Evolutionary conservation across 306 rosid species (phyloP), one percentile per base, ranked within the genome.

Genomic region (Cicer pinnatifidum): DNA sequence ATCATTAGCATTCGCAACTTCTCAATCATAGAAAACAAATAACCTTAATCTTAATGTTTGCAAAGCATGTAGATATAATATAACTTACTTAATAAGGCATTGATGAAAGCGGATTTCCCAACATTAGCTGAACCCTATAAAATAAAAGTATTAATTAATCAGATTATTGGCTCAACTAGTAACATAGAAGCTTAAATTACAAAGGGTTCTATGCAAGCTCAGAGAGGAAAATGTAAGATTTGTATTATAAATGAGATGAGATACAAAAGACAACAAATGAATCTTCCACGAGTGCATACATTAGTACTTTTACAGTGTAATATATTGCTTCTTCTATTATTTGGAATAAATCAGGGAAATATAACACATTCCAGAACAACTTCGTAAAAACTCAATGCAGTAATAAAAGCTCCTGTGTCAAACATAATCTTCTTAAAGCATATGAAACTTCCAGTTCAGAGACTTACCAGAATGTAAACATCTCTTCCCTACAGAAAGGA

Each of bases 41-140:
- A 73, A 69, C 38, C 57, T 9, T 33, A 53, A 41, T 44, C 67
- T 46, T 48, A 73, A 51, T 62, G 38, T 19, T 28, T 54, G 28
- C 7, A 1, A 37, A 48, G 46, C 16, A 60, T 1, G 48, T 61
- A 75, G 12, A 59, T 63, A 81, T 73, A 58, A 59, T 63, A 81
- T 73, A 58, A 74, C 97, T 87, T 87, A 93, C 98, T 87, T 71
- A 94, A 85, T 79, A 94, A 77, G 76, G 97, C 97, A 61, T 86
- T 88, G 77, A 94, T 89, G 75, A 94, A 94, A 75, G 98, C 98
- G 56, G 98, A 93, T 83, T 91, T 93, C 66, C 98, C 97, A 82
- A 94, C 98, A 87, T 94, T 94, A 69, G 98, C 98, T 52, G 96
- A 87, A 20, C 98, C 98, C 95, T 94, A 74, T 15, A 79, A 28